A percentile compares a stretch with the other conserved stretches of the same genome.
phyloP scores from a whole-genome alignment of 2,329 filamentous ascomycete genomes.

The Clarireedia sp. region DNA sequence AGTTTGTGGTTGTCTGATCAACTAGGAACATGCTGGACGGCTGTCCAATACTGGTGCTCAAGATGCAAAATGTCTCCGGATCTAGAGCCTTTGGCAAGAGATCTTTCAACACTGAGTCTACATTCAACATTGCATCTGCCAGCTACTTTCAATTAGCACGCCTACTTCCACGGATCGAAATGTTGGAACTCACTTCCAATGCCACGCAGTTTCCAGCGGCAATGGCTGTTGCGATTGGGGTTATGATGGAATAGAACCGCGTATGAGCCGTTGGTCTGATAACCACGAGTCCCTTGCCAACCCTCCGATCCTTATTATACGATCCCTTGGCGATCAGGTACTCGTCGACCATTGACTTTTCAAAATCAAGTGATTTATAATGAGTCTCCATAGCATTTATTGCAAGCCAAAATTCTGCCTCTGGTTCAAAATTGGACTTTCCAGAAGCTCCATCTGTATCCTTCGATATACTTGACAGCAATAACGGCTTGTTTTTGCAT shows the following conservation, averaged over 20 bases:
- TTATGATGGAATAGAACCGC: conserved; percentile 39
- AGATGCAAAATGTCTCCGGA: conserved; percentile 38
- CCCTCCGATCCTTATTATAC: conserved; percentile 30
- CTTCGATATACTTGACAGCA: conserved; percentile 2
- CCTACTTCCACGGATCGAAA: not conserved
- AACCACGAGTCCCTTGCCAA: conserved; percentile 37
- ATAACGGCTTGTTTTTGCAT: conserved; percentile 24
- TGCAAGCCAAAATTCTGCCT: conserved; percentile 35
- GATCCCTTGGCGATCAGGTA: conserved; percentile 35
- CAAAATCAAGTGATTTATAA: conserved; percentile 34
- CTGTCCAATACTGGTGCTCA: conserved; percentile 27
- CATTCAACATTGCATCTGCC: conserved; percentile 26
- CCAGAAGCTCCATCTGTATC: conserved; percentile 34
- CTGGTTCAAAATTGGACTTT: conserved; percentile 35
- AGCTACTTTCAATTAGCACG: conserved; percentile 6
- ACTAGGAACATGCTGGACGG: conserved; percentile 6
- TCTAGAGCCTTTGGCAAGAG: conserved; percentile 36
- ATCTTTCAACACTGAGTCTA: conserved; percentile 33
- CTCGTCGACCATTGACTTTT: conserved; percentile 33
- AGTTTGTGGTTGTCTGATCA: conserved; percentile 7
- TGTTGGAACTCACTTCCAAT: conserved; percentile 34
- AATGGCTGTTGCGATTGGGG: conserved; percentile 38
- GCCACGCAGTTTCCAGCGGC: conserved; percentile 44
- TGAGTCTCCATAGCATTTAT: conserved; percentile 33
- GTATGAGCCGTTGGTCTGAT: conserved; percentile 42